These are phyloP conservation scores for Globisporangium spiculum DNA, from an alignment of 352 stramenopile species.

Conservation along the genomic window DNA sequence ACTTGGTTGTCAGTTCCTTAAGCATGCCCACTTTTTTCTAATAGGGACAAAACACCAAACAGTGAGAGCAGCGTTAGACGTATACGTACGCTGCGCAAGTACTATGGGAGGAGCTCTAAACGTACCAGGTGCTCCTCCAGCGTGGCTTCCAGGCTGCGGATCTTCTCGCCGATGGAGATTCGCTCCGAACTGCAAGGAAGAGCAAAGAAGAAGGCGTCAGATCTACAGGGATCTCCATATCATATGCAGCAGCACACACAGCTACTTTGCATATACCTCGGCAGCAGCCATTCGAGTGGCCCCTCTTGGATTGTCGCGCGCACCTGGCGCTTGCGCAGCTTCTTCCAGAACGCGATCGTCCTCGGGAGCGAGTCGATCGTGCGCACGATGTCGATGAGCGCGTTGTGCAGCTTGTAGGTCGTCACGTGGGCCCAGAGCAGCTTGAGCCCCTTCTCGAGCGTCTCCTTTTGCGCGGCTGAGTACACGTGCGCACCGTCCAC, in stretches of 20 bases:
- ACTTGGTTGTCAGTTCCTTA: constrained; percentile 56
- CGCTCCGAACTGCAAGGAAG: constrained; percentile 31
- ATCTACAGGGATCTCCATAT: background rate
- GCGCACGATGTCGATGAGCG: constrained; percentile 54
- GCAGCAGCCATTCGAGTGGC: constrained; percentile 61
- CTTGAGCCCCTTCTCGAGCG: constrained; percentile 35
- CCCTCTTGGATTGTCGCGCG: constrained; percentile 50
- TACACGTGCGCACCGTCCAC: constrained; percentile 18
- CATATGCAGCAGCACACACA: background rate
- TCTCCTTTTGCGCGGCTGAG: constrained; percentile 22
- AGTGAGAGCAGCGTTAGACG: background rate
- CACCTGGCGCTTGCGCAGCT: constrained; percentile 38
- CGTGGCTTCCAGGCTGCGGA: constrained; percentile 64
- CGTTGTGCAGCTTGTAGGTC: constrained; percentile 53
- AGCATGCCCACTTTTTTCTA: constrained; percentile 71
- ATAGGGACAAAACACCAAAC: background rate
- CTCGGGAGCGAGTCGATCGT: constrained; percentile 74
- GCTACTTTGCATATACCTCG: constrained; percentile 24
- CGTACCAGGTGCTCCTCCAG: constrained; percentile 63
- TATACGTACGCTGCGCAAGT: too few relatives aligned
- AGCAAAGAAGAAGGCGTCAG: background rate
- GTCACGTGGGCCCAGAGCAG: constrained; percentile 63
- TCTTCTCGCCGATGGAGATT: constrained; percentile 53
- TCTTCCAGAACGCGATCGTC: constrained; percentile 67
- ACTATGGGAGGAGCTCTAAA: background rate